These are phyloP conservation scores for Holtermannia corniformis DNA, from an alignment of 768 basidiomycete species.

Conservation along the genomic window DNA sequence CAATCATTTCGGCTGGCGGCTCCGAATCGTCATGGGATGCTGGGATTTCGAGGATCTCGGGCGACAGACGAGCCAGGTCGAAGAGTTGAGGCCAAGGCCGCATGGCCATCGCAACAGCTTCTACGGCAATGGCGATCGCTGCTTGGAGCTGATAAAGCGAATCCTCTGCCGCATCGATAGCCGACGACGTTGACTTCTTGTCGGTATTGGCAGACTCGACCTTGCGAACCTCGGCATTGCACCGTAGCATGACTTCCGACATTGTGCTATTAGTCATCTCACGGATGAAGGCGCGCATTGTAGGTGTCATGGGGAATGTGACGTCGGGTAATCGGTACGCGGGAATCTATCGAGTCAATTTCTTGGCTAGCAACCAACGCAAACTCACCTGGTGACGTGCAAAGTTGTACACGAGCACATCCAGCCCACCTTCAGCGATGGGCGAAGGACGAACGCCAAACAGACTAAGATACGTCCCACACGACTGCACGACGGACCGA, in stretches of 20 bases:
- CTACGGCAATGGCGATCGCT: slow-evolving; percentile 38
- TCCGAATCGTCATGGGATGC: slow-evolving; percentile 34
- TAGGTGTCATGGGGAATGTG: slow-evolving; percentile 22
- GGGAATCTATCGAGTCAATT: slow-evolving; percentile 30
- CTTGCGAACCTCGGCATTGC: slow-evolving; percentile 26
- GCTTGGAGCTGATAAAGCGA: slow-evolving; percentile 39
- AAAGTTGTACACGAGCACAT: slow-evolving; percentile 42
- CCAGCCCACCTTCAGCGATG: slow-evolving; percentile 21
- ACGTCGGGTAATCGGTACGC: slow-evolving; percentile 43
- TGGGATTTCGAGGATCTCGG: slow-evolving; percentile 39
- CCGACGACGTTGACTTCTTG: slow-evolving; percentile 8
- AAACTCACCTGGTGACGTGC: slow-evolving; percentile 32
- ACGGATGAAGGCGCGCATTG: slow-evolving; percentile 32
- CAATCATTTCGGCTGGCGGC: slow-evolving; percentile 38
- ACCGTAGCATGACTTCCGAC: slow-evolving; percentile 24
- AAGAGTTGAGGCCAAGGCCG: slow-evolving; percentile 33
- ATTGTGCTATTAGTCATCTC: slow-evolving; percentile 29
- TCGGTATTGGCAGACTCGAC: slow-evolving; percentile 22
- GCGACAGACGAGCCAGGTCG: slow-evolving; percentile 30
- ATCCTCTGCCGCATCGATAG: slow-evolving; percentile 18
- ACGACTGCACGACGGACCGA: slow-evolving; percentile 39
- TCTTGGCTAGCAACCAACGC: background rate
- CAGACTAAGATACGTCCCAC: slow-evolving; percentile 39
- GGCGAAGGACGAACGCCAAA: slow-evolving; percentile 38
- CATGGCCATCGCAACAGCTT: slow-evolving; percentile 35